These are phyloP conservation scores for Exophiala spinifera DNA, from an alignment of 2,329 filamentous ascomycete species.

Conservation along the genomic window DNA sequence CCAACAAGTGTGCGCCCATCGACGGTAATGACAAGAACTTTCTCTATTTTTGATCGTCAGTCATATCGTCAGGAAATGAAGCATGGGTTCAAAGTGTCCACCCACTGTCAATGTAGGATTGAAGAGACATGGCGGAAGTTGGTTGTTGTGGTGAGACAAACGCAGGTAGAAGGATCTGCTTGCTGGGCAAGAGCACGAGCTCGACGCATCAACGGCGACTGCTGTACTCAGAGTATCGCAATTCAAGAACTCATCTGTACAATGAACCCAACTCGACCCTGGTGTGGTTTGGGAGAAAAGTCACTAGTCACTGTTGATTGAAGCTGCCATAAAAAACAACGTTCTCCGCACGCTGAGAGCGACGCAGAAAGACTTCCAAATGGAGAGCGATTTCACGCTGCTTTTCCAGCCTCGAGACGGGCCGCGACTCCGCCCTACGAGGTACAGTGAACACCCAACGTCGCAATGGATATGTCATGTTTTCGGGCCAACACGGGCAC, in stretches of 20 bases:
- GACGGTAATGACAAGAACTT: slow-evolving; percentile 84
- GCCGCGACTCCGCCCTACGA: too few species aligned
- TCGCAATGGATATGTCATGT: neutral
- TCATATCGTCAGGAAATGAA: slow-evolving; percentile 10
- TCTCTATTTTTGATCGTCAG: slow-evolving; percentile 59
- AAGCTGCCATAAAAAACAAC: neutral
- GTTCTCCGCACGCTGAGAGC: neutral
- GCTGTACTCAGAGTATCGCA: neutral
- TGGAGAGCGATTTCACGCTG: neutral
- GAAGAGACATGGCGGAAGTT: slow-evolving; percentile 47
- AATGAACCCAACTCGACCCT: neutral
- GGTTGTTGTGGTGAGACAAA: slow-evolving; percentile 13
- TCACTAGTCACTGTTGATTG: neutral
- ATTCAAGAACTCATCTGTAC: neutral
- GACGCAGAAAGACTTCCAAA: neutral
- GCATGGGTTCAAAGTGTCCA: neutral
- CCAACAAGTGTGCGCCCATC: slow-evolving; percentile 86
- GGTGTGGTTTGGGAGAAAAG: neutral
- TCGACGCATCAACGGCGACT: slow-evolving; percentile 5
- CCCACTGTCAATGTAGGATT: slow-evolving; percentile 53
- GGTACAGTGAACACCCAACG: neutral
- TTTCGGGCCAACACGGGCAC: slow-evolving; percentile 3
- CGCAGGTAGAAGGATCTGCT: neutral
- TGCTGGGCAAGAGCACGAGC: neutral
- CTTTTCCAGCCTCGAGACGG: neutral